phyloP scores from a whole-genome alignment of 495 filamentous ascomycete species.

The Podospora appendiculata region DNA sequence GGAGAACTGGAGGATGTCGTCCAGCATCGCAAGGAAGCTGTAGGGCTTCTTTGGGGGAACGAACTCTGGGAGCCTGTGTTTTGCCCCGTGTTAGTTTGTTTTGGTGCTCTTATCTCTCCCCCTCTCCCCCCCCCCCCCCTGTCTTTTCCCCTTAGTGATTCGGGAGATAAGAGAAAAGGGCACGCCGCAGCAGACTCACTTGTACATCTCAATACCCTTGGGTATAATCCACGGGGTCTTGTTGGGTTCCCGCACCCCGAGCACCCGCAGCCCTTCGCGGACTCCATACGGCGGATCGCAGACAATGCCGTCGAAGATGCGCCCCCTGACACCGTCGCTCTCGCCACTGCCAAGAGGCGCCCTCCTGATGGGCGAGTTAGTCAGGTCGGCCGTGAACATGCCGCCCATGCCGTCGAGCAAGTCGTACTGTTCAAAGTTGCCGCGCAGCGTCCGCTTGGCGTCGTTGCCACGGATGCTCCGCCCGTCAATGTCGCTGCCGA shows the following conservation, averaged over 20 bases:
- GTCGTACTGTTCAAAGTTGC: slow-evolving; percentile 84
- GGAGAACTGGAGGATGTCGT: slow-evolving; percentile 81
- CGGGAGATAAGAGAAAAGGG: background rate
- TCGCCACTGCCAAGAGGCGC: slow-evolving; percentile 4
- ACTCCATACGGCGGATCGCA: slow-evolving; percentile 99
- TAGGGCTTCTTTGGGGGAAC: slow-evolving; percentile 88
- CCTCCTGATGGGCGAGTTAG: slow-evolving; percentile 69
- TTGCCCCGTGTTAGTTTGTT: background rate
- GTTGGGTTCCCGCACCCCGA: slow-evolving; percentile 63
- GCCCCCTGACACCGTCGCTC: slow-evolving; percentile 22
- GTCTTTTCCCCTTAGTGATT: background rate
- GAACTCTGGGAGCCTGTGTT: slow-evolving; percentile 59
- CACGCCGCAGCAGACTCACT: slow-evolving; percentile 36
- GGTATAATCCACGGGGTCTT: slow-evolving; percentile 55
- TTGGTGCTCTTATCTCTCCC: background rate
- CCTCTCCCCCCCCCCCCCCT: background rate
- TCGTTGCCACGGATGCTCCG: slow-evolving; percentile 67
- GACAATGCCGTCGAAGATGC: slow-evolving; percentile 81
- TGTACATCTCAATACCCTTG: slow-evolving; percentile 63
- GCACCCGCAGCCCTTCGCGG: slow-evolving; percentile 79
- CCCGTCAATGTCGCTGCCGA: slow-evolving; percentile 90
- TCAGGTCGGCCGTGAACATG: slow-evolving; percentile 78
- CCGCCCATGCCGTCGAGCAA: slow-evolving; percentile 57
- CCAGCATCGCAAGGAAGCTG: slow-evolving; percentile 80
- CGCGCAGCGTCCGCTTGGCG: slow-evolving; percentile 44